Evolutionary conservation across 148 eudicot genomes (phyloP), one percentile per base, ranked within the genome.

Genomic region (Fagopyrum homotropicum): DNA sequence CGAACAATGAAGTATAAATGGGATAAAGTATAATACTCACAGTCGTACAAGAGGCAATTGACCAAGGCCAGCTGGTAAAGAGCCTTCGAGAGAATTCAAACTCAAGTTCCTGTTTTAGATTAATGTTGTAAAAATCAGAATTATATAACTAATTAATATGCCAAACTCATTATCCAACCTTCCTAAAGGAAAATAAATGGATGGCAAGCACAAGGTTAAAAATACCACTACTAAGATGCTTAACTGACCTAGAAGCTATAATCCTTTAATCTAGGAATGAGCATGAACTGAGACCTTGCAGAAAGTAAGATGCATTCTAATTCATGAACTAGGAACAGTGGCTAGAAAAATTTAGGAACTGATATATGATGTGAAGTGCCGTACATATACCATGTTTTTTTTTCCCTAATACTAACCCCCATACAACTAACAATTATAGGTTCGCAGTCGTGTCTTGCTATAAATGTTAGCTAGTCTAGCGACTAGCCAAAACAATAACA

Each of bases 21-120:
- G 43, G 19, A 63, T 63, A 35, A 66, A 66, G 46, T 66, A 61
- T 4, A 35, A 56, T 49, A 78, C 97, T 88, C 87, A 92, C 96
- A 93, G 85, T 76, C 88, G 89, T 68, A 89, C 85, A 77, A 93
- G 94, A 73, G 98, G 86, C 52, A 85, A 81, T 78, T 85, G 94
- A 73, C 98, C 97, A 78, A 93, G 87, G 72, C 94, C 96, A 73
- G 83, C 75, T 29, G 98, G 97, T 74, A 93, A 57, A 80, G 85
- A 49, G 76, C 97, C 97, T 51, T 81, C 86, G 80, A 93, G 84
- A 15, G 98, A 85, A 82, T 93, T 93, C 15, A 90, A 88, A 73
- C 98, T 93, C 72, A 93, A 81, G 81, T 93, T 93, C 87, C 97
- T 93, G 98, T 69, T 80, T 26, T 69, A 73, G 1, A 64, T 5